Percentiles rank a stretch among this genome's conserved stretches.
phyloP scores from a whole-genome alignment of 371 early-diverging fungal genomes.

The Parasitella parasitica region DNA sequence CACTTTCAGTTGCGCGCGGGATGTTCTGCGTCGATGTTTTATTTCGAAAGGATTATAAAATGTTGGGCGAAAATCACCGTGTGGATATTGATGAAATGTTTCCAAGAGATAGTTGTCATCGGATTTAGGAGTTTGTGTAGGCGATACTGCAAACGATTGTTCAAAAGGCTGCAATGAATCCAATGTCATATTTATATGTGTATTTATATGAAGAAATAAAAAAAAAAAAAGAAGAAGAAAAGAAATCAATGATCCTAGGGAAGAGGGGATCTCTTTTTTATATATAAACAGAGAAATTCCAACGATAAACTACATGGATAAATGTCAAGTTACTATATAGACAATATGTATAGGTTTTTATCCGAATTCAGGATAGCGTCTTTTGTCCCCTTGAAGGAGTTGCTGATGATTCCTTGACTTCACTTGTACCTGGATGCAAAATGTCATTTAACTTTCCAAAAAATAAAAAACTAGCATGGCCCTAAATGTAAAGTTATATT shows the following conservation, averaged over 20 bases:
- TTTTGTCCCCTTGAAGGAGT: background rate
- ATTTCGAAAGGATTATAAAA: slow-evolving; percentile 80
- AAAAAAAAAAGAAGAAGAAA: slow-evolving; percentile 2
- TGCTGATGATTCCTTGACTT: background rate
- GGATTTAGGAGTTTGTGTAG: slow-evolving; percentile 1
- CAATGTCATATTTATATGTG: slow-evolving; percentile 16
- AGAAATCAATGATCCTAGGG: slow-evolving; percentile 3
- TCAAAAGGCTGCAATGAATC: slow-evolving; percentile 41
- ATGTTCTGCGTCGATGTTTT: slow-evolving; percentile 76
- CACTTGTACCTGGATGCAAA: background rate
- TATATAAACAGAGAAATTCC: background rate
- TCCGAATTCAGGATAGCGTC: slow-evolving; percentile 2
- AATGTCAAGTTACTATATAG: background rate
- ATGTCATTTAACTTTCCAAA: too few relatives aligned
- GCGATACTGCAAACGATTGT: slow-evolving; percentile 26
- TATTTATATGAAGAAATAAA: background rate
- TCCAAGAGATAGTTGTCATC: slow-evolving; percentile 31
- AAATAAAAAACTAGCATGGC: background rate
- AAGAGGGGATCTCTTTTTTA: background rate
- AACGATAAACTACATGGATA: background rate
- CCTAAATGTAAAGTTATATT: background rate
- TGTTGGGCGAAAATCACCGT: slow-evolving; percentile 65
- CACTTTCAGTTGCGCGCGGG: slow-evolving; percentile 66
- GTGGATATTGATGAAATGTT: slow-evolving; percentile 53
- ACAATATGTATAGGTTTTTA: background rate